phyloP scores from a whole-genome alignment of 495 filamentous ascomycete genomes.

The Penicillium robsamsonii region DNA sequence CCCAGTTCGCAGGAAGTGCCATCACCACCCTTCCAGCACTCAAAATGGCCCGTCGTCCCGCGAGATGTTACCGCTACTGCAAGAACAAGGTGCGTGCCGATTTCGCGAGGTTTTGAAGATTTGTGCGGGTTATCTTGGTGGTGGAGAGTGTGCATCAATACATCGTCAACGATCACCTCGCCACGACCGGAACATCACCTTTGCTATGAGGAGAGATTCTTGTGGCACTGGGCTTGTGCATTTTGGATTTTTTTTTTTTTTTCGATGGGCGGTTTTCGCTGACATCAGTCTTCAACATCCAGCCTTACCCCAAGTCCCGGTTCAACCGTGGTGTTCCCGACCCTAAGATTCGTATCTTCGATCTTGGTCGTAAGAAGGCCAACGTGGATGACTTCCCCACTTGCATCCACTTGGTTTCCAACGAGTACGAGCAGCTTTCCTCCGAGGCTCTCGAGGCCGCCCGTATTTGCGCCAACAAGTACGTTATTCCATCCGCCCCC shows the following conservation, averaged over 20 bases:
- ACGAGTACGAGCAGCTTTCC: conserved; percentile 97
- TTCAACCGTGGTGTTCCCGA: conserved; percentile 99
- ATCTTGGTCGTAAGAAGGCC: conserved; percentile 97
- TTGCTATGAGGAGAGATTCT: background rate
- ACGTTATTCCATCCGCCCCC: conserved; percentile 24
- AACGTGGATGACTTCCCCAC: conserved; percentile 96
- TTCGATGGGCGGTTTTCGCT: conserved; percentile 18
- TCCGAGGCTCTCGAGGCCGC: conserved; percentile 98
- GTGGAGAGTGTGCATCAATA: conserved; percentile 26
- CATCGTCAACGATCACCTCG: conserved; percentile 5
- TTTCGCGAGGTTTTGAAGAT: conserved; percentile 25
- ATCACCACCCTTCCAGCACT: conserved; percentile 58
- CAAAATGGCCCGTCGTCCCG: conserved; percentile 97
- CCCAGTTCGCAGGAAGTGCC: conserved; percentile 54
- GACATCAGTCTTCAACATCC: conserved; percentile 23
- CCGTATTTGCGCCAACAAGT: conserved; percentile 99
- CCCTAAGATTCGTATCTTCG: conserved; percentile 98
- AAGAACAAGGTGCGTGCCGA: conserved; percentile 90
- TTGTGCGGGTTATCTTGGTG: conserved; percentile 36
- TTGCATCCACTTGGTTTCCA: conserved; percentile 97
- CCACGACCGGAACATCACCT: background rate
- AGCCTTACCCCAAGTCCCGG: conserved; percentile 98
- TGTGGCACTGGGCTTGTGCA: background rate
- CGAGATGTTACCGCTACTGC: conserved; percentile 99
- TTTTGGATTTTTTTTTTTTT: background rate